Base-by-base conservation (phyloP, 1,284 basidiomycete genomes). In the Sporisorium reilianum region DNA sequence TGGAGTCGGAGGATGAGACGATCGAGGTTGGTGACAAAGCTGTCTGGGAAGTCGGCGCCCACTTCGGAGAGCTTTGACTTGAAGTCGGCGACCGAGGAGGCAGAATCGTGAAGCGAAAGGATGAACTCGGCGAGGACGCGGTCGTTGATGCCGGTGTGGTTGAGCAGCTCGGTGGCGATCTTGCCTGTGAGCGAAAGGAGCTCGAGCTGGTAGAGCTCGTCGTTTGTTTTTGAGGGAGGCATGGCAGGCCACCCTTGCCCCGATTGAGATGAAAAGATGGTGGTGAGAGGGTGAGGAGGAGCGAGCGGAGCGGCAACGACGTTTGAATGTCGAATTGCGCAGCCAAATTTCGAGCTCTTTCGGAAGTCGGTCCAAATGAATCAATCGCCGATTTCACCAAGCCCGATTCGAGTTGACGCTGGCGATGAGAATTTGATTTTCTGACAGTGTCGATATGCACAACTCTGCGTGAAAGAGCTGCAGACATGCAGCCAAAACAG, bases 101-200 rank as follows among this genome's bases (percentile, higher is more conserved):
- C 92, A 78, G 93, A 87, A 75, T 93, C 92, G 86, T 99, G 96
- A 56, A 98, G 89, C 81, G 90, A 88, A 75, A 99, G 95, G 73
- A 98, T 90, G 86, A 97, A 99, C 87, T 99, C 95, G 26, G 96
- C 94, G 36, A 96, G 88, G 12, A 92, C 92, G 83, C 95, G 95
- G 88, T 97, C 95, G 84, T 91, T 77, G 60, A 85, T 79, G 53
- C 80, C 82, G 51, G 92, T 57, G 92, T 87, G 50, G 89, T 91
- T 78, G 89, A 89, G 58, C 10, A 84, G 60, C 46, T 84, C 82
- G 20, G 75, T 77, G 7, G 81, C 66, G 60, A 84, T 78, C 67
- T 84, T 84, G 53, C 75, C 72, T 14, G 78, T 80, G 40, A 84
- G 77, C 12, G 82, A 81, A 38, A 83, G 72, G 12, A 77, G 75